phyloP scores from a whole-genome alignment of 208 protist genomes.

The Trypanosoma caninum region DNA sequence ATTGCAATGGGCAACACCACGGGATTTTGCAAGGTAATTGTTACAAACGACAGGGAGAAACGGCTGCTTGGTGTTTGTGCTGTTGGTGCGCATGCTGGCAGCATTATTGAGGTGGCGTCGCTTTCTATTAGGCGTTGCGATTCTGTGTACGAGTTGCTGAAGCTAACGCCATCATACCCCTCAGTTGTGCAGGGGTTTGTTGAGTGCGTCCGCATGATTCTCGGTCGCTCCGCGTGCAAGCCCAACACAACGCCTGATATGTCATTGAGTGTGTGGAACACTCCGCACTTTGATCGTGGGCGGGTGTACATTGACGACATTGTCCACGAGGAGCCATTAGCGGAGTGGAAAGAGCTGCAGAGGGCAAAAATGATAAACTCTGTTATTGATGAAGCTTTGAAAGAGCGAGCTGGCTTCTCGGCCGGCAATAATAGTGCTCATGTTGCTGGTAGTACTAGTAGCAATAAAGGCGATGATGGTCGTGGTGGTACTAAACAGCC shows the following conservation, averaged over 20 bases:
- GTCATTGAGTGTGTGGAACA: slow-evolving; percentile 34
- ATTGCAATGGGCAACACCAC: slow-evolving; percentile 39
- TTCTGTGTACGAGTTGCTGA: slow-evolving; percentile 57
- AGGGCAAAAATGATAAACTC: neutral
- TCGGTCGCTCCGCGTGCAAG: slow-evolving; percentile 37
- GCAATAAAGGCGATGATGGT: too few species aligned
- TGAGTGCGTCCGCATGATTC: slow-evolving; percentile 60
- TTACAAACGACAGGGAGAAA: slow-evolving; percentile 64
- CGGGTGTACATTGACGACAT: slow-evolving; percentile 11
- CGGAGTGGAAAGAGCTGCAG: neutral
- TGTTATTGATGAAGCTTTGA: neutral
- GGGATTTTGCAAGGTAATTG: slow-evolving; percentile 74
- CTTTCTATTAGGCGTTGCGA: slow-evolving; percentile 48
- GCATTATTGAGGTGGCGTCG: slow-evolving; percentile 63
- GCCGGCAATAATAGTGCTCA: neutral
- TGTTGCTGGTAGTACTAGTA: neutral
- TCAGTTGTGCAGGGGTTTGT: slow-evolving; percentile 47
- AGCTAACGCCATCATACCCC: slow-evolving; percentile 54
- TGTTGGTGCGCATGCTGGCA: slow-evolving; percentile 51
- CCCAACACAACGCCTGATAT: slow-evolving; percentile 35
- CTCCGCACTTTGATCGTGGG: slow-evolving; percentile 20
- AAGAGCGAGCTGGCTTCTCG: neutral
- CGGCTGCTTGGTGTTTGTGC: slow-evolving; percentile 61
- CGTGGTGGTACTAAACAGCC: too few species aligned
- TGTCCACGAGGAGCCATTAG: neutral